Conservation (phyloP, 441 rosid species). For the Aleurites moluccanus region DNA sequence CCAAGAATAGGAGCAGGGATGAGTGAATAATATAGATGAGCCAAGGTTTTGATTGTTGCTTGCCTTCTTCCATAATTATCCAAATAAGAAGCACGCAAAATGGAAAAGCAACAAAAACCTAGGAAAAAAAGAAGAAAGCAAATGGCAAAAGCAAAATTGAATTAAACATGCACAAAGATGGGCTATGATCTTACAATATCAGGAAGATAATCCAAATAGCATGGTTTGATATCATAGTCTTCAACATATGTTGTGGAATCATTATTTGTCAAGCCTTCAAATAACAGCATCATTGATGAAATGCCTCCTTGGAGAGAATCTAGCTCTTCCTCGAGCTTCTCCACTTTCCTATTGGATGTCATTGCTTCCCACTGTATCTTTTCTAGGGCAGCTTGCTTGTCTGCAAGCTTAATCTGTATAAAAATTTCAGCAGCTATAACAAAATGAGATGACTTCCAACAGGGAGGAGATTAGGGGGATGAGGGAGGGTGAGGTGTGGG, state of each 20-base stretch:
- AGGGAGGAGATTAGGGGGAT: background rate
- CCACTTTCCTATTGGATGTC: slow-evolving; percentile 59
- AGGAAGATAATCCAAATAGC: slow-evolving; percentile 51
- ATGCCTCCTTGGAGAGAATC: slow-evolving; percentile 59
- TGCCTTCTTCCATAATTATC: background rate
- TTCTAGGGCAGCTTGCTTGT: slow-evolving; percentile 93
- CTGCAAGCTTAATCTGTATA: slow-evolving; percentile 84
- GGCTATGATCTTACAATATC: slow-evolving; percentile 51
- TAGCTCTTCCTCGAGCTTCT: slow-evolving; percentile 70
- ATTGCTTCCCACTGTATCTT: slow-evolving; percentile 90
- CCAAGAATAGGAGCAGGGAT: background rate
- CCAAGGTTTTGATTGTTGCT: background rate
- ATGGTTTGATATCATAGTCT: slow-evolving; percentile 58
- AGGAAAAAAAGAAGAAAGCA: background rate
- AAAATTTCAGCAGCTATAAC: slow-evolving; percentile 8
- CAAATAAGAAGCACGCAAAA: background rate
- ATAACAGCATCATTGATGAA: slow-evolving; percentile 48
- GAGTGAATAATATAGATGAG: background rate
- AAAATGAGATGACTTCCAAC: slow-evolving; percentile 6
- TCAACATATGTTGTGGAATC: slow-evolving; percentile 33
- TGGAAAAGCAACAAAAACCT: background rate
- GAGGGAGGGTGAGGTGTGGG: background rate
- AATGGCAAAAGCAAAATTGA: background rate
- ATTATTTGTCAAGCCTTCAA: slow-evolving; percentile 57
- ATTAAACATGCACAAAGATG: background rate